Evolutionary conservation across 257 asterid genomes (phyloP).

Genomic region (Ophiorrhiza pumila): DNA sequence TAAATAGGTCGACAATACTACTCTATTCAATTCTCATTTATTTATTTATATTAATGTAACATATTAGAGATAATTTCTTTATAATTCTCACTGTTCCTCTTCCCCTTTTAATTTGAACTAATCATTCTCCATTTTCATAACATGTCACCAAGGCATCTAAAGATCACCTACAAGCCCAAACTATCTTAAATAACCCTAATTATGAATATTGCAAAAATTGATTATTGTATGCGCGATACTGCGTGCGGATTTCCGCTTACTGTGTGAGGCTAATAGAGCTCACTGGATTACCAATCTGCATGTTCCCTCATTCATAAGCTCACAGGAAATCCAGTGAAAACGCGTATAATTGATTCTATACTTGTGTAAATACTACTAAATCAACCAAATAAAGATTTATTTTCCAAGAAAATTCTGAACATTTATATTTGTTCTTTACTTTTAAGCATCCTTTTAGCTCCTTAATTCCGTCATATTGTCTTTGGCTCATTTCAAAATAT

Average conservation of each 20-base stretch:
- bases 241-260: neutral
- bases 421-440: neutral
- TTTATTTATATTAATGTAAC: too few relatives aligned
- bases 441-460: neutral
- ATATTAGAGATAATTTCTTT: too few relatives aligned
- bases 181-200: neutral
- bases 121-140: too few relatives aligned
- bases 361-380: neutral
- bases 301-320: neutral
- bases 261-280: neutral
- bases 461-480: neutral
- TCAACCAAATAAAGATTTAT: neutral
- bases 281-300: neutral
- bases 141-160: too few relatives aligned
- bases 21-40: too few relatives aligned
- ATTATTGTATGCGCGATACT: neutral
- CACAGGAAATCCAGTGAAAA: neutral
- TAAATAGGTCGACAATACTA: too few relatives aligned
- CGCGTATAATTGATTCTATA: neutral
- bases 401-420: neutral
- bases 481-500: neutral
- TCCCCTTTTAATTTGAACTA: too few relatives aligned
- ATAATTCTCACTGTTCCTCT: too few relatives aligned
- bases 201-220: neutral
- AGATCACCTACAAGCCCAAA: too few relatives aligned